Conservation (phyloP, 768 basidiomycete species). For the Chalciporus sphaerocephalus region DNA sequence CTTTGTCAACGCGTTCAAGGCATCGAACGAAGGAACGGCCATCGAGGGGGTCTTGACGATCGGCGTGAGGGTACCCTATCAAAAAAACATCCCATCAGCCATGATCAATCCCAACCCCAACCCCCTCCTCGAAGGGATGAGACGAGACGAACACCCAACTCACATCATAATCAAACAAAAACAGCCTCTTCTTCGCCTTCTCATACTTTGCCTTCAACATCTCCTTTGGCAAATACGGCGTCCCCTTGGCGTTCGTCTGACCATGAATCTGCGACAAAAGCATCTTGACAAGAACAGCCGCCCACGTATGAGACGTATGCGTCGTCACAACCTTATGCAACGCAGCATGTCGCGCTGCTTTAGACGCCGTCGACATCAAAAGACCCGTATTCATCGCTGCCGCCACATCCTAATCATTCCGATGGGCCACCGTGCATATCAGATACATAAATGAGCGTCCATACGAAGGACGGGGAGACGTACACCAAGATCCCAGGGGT, state of each 20-base stretch:
- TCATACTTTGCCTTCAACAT: constrained; percentile 58
- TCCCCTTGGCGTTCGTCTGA: constrained; percentile 75
- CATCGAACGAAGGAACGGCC: constrained; percentile 72
- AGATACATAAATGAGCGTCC: background rate
- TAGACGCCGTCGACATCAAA: constrained; percentile 74
- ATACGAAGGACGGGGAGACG: constrained; percentile 21
- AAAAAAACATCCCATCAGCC: constrained; percentile 1
- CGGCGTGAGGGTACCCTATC: constrained; percentile 89
- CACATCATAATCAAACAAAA: constrained; percentile 96
- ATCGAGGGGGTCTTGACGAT: constrained; percentile 92
- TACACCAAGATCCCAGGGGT: constrained; percentile 94
- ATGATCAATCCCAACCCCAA: background rate
- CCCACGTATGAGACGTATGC: constrained; percentile 95
- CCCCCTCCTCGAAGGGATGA: no score
- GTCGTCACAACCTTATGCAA: constrained; percentile 84
- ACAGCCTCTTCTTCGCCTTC: constrained; percentile 73
- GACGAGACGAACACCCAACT: constrained; percentile 36
- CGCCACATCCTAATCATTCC: constrained; percentile 63
- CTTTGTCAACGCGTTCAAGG: constrained; percentile 67
- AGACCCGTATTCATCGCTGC: constrained; percentile 88
- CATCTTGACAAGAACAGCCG: constrained; percentile 83
- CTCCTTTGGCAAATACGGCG: constrained; percentile 73
- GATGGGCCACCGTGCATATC: background rate
- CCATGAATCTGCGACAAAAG: constrained; percentile 76
- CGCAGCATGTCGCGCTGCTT: constrained; percentile 63